phyloP scores from a whole-genome alignment of 495 filamentous ascomycete species.

The Pseudevernia furfuracea region DNA sequence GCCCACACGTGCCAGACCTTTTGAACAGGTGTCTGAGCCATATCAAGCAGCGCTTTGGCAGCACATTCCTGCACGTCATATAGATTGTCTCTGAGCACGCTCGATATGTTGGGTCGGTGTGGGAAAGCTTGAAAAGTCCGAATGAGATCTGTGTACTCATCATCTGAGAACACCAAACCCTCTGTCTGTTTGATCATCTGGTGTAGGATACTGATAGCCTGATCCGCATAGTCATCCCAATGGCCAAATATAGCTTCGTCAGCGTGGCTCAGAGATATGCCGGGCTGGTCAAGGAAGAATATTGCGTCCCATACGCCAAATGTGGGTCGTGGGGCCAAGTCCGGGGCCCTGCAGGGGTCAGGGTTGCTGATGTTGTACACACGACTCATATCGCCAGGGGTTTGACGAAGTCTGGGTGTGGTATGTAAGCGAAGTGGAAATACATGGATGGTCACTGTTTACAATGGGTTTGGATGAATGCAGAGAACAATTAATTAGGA shows the following conservation, averaged over 20 bases:
- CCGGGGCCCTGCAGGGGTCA: not conserved
- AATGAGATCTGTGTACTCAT: not conserved
- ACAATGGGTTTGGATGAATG: not conserved
- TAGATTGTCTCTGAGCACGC: not conserved
- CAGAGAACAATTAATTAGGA: not conserved
- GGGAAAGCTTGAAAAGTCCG: constrained; percentile 1
- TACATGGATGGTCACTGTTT: too few species aligned
- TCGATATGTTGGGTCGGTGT: not conserved
- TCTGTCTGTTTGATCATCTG: not conserved
- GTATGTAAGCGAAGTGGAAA: not conserved
- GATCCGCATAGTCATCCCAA: not conserved
- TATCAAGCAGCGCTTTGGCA: not conserved
- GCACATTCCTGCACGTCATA: not conserved
- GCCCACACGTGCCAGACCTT: not conserved
- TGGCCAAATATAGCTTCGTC: not conserved
- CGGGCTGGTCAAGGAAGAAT: not conserved
- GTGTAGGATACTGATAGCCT: not conserved
- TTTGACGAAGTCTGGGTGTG: not conserved
- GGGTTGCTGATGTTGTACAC: not conserved
- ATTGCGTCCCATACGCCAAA: not conserved
- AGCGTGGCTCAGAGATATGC: not conserved
- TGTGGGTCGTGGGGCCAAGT: not conserved
- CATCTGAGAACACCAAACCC: not conserved
- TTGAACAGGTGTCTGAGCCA: not conserved
- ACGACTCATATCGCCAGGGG: not conserved